phyloP scores from a whole-genome alignment of 257 asterid species.

The Solanum ahanhuiri region DNA sequence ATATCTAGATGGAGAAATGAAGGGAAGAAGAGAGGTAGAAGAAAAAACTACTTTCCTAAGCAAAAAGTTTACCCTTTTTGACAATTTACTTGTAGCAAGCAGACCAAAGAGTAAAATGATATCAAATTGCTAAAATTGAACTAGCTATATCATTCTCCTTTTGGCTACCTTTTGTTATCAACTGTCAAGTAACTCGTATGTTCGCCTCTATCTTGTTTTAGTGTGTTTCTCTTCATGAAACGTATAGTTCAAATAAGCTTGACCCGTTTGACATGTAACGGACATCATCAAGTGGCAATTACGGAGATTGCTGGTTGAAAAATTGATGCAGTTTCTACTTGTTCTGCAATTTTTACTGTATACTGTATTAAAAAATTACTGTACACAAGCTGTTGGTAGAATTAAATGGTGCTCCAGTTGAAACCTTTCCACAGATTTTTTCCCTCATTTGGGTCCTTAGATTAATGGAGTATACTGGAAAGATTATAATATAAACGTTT shows the following conservation, averaged over 20 bases:
- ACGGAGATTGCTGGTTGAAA: background rate
- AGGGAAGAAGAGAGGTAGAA: background rate
- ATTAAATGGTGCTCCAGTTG: background rate
- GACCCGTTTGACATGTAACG: background rate
- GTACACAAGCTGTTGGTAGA: background rate
- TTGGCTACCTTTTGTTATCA: background rate
- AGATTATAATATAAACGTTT: background rate
- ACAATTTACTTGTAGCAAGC: background rate
- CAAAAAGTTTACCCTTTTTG: background rate
- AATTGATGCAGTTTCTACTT: background rate
- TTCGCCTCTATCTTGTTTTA: background rate
- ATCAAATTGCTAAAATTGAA: background rate
- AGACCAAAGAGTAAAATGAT: background rate
- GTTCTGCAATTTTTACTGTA: background rate
- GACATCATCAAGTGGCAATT: background rate
- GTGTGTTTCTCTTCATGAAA: background rate
- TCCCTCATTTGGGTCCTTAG: background rate
- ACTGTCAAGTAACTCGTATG: background rate
- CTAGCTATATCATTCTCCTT: background rate
- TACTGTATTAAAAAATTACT: background rate
- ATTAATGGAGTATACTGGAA: background rate
- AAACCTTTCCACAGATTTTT: background rate
- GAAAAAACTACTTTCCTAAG: background rate
- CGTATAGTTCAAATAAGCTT: background rate
- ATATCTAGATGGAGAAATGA: background rate